These are phyloP conservation scores for Metschnikowia dekortorum DNA, from an alignment of 805 yeast genomes.

Conservation along the genomic window DNA sequence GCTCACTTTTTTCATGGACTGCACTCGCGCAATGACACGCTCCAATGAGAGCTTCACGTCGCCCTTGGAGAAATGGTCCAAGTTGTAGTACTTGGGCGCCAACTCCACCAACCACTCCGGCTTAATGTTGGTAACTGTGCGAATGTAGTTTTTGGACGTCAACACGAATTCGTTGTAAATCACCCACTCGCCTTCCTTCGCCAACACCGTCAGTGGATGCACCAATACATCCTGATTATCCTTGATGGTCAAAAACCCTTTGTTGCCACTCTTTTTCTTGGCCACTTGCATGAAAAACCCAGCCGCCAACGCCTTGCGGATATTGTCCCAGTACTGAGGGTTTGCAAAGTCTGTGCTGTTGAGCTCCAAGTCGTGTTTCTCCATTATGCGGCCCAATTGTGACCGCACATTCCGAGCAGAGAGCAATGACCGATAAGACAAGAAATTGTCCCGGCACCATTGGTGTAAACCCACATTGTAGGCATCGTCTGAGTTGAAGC, in stretches of 20 bases:
- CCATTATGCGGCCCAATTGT: conserved; percentile 83
- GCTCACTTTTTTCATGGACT: conserved; percentile 35
- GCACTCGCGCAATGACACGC: conserved; percentile 48
- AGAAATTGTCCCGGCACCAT: conserved; percentile 91
- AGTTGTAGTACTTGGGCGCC: conserved; percentile 68
- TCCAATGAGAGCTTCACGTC: conserved; percentile 69
- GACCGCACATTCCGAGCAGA: conserved; percentile 84
- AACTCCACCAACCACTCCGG: conserved; percentile 90
- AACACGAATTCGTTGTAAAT: conserved; percentile 92
- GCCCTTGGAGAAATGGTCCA: conserved; percentile 60
- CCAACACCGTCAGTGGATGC: conserved; percentile 89
- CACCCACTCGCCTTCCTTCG: conserved; percentile 90
- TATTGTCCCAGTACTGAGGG: conserved; percentile 64
- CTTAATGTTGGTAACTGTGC: conserved; percentile 86
- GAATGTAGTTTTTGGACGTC: conserved; percentile 87
- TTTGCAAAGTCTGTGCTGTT: conserved; percentile 59
- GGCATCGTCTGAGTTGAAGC: conserved; percentile 73
- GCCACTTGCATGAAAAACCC: conserved; percentile 99
- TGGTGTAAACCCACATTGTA: conserved; percentile 57
- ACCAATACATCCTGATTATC: conserved; percentile 94
- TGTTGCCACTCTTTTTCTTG: conserved; percentile 73
- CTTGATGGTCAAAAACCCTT: conserved; percentile 83
- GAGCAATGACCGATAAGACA: conserved; percentile 76
- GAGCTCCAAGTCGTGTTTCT: conserved; percentile 68
- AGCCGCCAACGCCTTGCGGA: conserved; percentile 80